Conservation (phyloP, 2,329 filamentous ascomycete species). For the Fusarium sp. region DNA sequence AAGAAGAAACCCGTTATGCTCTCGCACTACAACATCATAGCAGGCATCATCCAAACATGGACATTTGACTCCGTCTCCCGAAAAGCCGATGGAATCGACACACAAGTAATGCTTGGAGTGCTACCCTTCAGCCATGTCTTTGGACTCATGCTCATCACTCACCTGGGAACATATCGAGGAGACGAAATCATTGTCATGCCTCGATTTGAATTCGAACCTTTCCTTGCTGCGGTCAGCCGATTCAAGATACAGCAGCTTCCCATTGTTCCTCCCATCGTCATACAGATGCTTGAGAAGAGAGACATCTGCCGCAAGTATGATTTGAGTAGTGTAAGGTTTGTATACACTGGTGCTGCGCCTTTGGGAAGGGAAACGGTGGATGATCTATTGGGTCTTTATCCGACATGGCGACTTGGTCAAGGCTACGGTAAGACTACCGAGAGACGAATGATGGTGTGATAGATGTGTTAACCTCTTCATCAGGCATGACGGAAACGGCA, state of each 20-base stretch:
- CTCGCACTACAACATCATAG: slow-evolving; percentile 82
- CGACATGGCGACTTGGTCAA: slow-evolving; percentile 73
- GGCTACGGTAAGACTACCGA: slow-evolving; percentile 68
- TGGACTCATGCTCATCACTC: slow-evolving; percentile 76
- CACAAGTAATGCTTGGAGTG: slow-evolving; percentile 68
- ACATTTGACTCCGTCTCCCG: slow-evolving; percentile 53
- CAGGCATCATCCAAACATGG: slow-evolving; percentile 74
- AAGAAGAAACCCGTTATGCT: slow-evolving; percentile 85
- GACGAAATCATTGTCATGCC: slow-evolving; percentile 78
- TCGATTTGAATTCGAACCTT: slow-evolving; percentile 76
- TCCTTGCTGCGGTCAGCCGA: slow-evolving; percentile 53
- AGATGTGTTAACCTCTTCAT: slow-evolving; percentile 65
- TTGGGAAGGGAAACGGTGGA: slow-evolving; percentile 75
- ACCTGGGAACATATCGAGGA: slow-evolving; percentile 74
- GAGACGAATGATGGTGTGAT: slow-evolving; percentile 40
- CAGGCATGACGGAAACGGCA: slow-evolving; percentile 49
- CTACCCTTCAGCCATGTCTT: slow-evolving; percentile 87
- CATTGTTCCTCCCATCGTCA: slow-evolving; percentile 7
- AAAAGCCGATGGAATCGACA: slow-evolving; percentile 51
- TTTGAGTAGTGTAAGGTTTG: slow-evolving; percentile 12
- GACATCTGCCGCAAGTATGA: slow-evolving; percentile 3
- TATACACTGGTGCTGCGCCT: slow-evolving; percentile 67
- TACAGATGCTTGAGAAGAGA: slow-evolving; percentile 4
- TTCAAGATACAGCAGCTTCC: slow-evolving; percentile 19
- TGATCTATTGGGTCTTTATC: slow-evolving; percentile 69